Evolutionary conservation across 495 filamentous ascomycete species (phyloP).

Genomic region (Lepraria neglecta): DNA sequence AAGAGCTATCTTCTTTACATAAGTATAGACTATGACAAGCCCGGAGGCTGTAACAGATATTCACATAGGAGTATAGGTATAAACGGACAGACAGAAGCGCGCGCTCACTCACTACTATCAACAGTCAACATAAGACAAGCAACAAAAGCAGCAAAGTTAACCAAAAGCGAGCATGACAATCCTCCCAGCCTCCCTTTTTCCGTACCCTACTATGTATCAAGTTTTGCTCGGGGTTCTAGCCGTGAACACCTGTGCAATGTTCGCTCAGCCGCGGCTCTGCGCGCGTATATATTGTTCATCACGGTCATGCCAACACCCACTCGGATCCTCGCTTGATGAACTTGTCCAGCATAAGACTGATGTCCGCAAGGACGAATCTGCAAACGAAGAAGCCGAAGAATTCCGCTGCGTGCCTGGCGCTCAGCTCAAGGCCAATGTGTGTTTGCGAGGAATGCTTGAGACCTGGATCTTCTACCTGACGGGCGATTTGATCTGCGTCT

Average conservation of each 20-base stretch:
- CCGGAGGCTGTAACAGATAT: conserved; percentile 14
- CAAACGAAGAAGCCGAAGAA: conserved; percentile 98
- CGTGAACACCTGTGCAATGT: conserved; percentile 6
- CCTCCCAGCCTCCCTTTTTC: neutral
- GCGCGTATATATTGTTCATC: neutral
- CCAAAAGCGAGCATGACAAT: neutral
- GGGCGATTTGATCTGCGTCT: conserved; percentile 79
- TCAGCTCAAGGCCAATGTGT: conserved; percentile 88
- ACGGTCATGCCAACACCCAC: conserved; percentile 65
- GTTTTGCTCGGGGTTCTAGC: neutral
- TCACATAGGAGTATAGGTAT: conserved; percentile 16
- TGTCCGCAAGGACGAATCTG: conserved; percentile 81
- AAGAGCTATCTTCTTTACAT: neutral
- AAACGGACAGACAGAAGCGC: conserved; percentile 11
- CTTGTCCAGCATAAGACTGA: conserved; percentile 86
- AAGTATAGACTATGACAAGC: conserved; percentile 11
- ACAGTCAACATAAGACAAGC: neutral
- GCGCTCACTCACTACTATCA: conserved; percentile 8
- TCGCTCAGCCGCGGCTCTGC: neutral
- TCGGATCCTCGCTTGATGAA: conserved; percentile 94
- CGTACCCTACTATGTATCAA: neutral
- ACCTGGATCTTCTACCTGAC: conserved; percentile 90
- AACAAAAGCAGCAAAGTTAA: conserved; percentile 10
- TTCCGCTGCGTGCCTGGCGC: conserved; percentile 87
- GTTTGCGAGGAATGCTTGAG: conserved; percentile 76